These are phyloP conservation scores for Wickerhamiella bombiphila DNA, from an alignment of 805 yeast species.

Conservation along the genomic window DNA sequence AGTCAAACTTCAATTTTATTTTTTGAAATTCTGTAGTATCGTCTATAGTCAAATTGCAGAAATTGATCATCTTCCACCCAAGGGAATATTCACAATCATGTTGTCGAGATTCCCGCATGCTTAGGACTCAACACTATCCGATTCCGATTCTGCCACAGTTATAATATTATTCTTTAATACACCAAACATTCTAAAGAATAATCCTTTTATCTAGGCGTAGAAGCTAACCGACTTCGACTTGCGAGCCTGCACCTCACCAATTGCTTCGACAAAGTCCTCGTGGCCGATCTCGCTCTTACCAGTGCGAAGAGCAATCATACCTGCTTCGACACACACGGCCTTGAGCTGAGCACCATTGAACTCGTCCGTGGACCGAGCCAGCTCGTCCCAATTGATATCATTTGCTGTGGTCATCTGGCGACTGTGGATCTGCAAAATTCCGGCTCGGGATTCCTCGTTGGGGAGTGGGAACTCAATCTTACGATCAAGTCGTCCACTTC, in stretches of 20 bases:
- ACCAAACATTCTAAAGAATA: too few species aligned
- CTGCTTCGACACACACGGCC: conserved; percentile 98
- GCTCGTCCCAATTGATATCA: conserved; percentile 91
- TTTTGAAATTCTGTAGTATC: too few species aligned
- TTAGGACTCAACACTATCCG: too few species aligned
- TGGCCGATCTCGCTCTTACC: conserved; percentile 86
- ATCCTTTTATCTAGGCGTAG: conserved; percentile 66
- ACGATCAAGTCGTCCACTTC: conserved; percentile 96
- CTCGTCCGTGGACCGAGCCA: conserved; percentile 96
- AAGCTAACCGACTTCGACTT: conserved; percentile 89
- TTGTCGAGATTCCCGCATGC: too few species aligned
- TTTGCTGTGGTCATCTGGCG: conserved; percentile 85
- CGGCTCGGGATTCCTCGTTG: conserved; percentile 92
- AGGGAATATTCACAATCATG: too few species aligned
- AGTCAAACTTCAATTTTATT: too few species aligned
- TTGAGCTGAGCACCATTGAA: conserved; percentile 98
- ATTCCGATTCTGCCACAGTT: not conserved
- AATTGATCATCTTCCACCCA: too few species aligned
- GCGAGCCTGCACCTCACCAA: conserved; percentile 96
- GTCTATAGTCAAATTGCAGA: too few species aligned
- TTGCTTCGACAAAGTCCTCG: conserved; percentile 96
- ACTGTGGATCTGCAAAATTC: conserved; percentile 91
- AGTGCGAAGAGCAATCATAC: conserved; percentile 96
- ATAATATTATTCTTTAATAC: not conserved
- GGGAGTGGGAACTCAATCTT: conserved; percentile 98